These are phyloP conservation scores for Solanum raphanifolium DNA, from an alignment of 257 asterid species.

Conservation along the genomic window DNA sequence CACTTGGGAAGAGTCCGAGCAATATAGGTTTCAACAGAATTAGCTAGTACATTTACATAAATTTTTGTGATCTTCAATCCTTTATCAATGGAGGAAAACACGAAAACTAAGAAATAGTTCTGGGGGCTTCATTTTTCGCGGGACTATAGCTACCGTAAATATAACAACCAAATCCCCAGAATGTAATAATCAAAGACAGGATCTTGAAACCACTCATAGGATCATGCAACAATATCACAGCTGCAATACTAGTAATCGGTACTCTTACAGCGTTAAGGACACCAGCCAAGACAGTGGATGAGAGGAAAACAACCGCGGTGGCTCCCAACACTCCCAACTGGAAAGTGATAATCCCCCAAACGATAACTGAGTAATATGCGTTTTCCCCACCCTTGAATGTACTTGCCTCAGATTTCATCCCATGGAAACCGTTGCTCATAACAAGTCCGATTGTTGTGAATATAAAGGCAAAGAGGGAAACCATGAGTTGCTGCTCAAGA, in stretches of 20 bases:
- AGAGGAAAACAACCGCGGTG: slow-evolving; percentile 63
- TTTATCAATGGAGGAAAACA: not conserved
- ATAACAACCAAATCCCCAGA: slow-evolving; percentile 87
- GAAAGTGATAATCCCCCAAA: slow-evolving; percentile 68
- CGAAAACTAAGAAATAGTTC: not conserved
- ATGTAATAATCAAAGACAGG: slow-evolving; percentile 53
- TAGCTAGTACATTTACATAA: not conserved
- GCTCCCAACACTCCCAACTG: slow-evolving; percentile 82
- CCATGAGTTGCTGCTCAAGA: slow-evolving; percentile 89
- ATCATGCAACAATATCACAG: slow-evolving; percentile 51
- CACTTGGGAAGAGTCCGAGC: not conserved
- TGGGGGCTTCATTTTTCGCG: slow-evolving; percentile 15
- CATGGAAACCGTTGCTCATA: slow-evolving; percentile 40
- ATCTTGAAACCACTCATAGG: slow-evolving; percentile 98
- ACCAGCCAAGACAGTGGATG: slow-evolving; percentile 85
- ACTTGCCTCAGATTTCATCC: slow-evolving; percentile 55
- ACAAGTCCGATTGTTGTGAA: slow-evolving; percentile 69
- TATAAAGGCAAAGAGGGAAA: slow-evolving; percentile 56
- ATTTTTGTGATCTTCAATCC: not conserved
- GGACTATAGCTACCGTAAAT: slow-evolving; percentile 51
- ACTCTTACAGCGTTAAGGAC: slow-evolving; percentile 85
- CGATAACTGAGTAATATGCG: slow-evolving; percentile 44
- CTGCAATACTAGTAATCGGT: slow-evolving; percentile 76
- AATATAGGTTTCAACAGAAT: not conserved
- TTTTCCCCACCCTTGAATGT: slow-evolving; percentile 50